Conservation (phyloP, 306 rosid species). For the Begonia masoniana region DNA sequence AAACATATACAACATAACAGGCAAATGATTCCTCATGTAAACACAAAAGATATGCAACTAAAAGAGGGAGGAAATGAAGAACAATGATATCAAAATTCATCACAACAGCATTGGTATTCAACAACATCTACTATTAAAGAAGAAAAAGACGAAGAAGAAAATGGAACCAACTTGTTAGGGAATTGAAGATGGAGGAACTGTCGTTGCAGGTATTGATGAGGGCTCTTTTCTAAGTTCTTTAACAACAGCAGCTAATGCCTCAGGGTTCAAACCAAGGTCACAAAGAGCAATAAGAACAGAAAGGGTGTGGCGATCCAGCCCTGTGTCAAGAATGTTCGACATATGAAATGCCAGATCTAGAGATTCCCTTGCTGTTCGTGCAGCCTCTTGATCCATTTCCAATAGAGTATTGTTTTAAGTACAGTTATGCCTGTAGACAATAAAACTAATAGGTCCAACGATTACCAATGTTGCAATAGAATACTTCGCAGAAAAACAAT, state of each 20-base stretch:
- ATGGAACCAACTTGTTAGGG: neutral
- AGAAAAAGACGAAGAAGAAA: neutral
- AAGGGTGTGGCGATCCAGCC: constrained; percentile 61
- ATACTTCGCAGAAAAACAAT: too few relatives aligned
- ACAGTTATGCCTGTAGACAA: too few relatives aligned
- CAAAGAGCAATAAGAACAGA: constrained; percentile 64
- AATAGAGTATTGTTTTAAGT: too few relatives aligned
- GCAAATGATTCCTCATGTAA: too few relatives aligned
- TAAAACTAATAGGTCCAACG: too few relatives aligned
- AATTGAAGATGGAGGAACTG: neutral
- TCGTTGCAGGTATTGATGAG: neutral
- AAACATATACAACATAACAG: too few relatives aligned
- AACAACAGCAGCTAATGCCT: constrained; percentile 56
- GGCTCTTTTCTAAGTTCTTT: constrained; percentile 26
- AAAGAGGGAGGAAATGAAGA: too few relatives aligned
- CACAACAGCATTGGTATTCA: too few relatives aligned
- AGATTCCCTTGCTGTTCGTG: constrained; percentile 49
- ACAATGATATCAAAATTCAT: too few relatives aligned
- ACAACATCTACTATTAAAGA: too few relatives aligned
- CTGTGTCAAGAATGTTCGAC: constrained; percentile 49
- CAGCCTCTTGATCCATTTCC: constrained; percentile 45
- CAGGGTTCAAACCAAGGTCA: constrained; percentile 60
- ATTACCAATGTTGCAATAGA: too few relatives aligned
- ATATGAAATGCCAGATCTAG: constrained; percentile 55
- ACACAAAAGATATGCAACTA: too few relatives aligned